Evolutionary conservation across 2,329 filamentous ascomycete species (phyloP), one percentile per base, ranked within the genome.

Genomic region (Tolypocladium guangdongense): DNA sequence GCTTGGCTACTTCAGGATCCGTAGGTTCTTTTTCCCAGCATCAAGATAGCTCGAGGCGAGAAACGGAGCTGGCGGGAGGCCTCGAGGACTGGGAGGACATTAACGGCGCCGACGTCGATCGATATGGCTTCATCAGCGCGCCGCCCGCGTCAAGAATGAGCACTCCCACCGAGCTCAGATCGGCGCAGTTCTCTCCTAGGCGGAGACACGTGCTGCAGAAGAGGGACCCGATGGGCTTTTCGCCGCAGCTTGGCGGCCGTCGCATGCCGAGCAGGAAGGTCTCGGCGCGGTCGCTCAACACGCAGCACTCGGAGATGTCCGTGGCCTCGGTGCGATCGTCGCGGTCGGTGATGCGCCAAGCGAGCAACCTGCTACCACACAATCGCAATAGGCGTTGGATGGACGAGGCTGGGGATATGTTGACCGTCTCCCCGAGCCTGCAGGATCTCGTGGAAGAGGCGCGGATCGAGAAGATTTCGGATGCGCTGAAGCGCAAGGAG

Each of bases 81-180:
- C 71, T 84, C 22, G 83, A 87, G 63, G 82, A 87, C 61, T 86
- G 82, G 82, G 78, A 85, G 60, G 80, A 86, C 58, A 70, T 87
- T 2, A 71, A 82, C 52, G 80, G 76, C 35, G 73, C 71, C 50
- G 78, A 82, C 63, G 78, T 87, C 57, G 83, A 87, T 68, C 77
- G 83, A 62, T 87, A 86, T 63, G 83, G 83, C 56, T 87, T 87
- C 68, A 87, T 87, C 61, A 76, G 67, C 51, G 63, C 71, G 24
- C 71, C 72, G 18, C 72, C 71, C 18, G 64, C 65, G 8, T 72
- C 76, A 22, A 70, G 71, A 35, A 64, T 70, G 27, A 69, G 66
- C 56, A 73, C 72, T 2, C 67, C 74, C 7, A 69, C 67, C 32
- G 72, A 74, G 53, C 63, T 68, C 27, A 71, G 67, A 56, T 70